These are phyloP conservation scores for Spizellomyces sp. DNA, from an alignment of 192 early-diverging fungal genomes.

Conservation along the genomic window DNA sequence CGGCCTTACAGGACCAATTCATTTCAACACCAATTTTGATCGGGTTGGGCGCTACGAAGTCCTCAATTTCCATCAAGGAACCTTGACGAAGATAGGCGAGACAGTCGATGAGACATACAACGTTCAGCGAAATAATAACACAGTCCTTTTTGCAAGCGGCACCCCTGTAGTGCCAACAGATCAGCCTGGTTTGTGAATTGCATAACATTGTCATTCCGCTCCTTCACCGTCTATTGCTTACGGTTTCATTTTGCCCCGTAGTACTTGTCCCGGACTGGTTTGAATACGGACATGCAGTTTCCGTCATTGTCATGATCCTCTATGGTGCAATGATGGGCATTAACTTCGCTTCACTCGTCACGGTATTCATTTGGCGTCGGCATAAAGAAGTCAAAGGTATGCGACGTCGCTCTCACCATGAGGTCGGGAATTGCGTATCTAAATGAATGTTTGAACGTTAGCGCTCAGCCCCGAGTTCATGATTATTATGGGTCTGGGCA, in stretches of 20 bases:
- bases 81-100: background rate
- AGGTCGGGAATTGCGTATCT: background rate
- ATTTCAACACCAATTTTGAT: conserved; percentile 20
- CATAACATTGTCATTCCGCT: too few species aligned
- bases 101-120: background rate
- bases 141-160: background rate
- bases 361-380: background rate
- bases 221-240: background rate
- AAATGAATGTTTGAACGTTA: too few species aligned
- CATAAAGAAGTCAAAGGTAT: conserved; percentile 7
- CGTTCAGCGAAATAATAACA: background rate
- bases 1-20: conserved; percentile 5
- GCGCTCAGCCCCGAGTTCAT: too few species aligned
- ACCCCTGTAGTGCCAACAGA: background rate
- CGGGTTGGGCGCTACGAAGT: conserved; percentile 15
- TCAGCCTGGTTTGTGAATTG: background rate
- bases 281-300: conserved; percentile 6
- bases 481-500: too few species aligned
- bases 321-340: conserved; percentile 13
- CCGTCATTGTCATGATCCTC: conserved; percentile 13
- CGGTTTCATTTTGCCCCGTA: conserved; percentile 1
- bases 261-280: conserved; percentile 11
- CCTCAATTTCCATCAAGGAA: background rate
- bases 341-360: background rate
- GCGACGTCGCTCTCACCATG: conserved; percentile 4